A percentile compares a stretch with the other conserved stretches of the same genome.
phyloP scores from a whole-genome alignment of 345 rosid genomes.

The Geranium brycei region DNA sequence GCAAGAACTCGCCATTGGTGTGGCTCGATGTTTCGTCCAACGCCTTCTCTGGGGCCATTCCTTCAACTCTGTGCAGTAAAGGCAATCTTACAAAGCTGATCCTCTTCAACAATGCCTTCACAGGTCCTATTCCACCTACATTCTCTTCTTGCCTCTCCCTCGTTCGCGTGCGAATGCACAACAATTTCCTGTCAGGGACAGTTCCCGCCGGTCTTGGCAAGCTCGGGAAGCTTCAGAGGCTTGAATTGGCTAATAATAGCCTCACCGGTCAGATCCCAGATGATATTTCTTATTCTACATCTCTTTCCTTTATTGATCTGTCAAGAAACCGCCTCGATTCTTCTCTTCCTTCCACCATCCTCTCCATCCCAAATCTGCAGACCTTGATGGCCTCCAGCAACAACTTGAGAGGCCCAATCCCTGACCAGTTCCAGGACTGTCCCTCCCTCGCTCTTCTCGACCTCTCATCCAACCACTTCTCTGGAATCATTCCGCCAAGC shows the following conservation, averaged over 20 bases:
- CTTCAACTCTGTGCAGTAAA: slow-evolving; percentile 46
- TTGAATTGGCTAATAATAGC: slow-evolving; percentile 64
- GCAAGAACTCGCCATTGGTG: slow-evolving; percentile 62
- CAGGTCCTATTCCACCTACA: slow-evolving; percentile 59
- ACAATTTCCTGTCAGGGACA: slow-evolving; percentile 55
- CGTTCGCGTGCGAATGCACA: slow-evolving; percentile 81
- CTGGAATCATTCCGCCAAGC: slow-evolving; percentile 68
- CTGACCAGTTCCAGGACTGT: slow-evolving; percentile 82
- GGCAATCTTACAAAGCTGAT: slow-evolving; percentile 85
- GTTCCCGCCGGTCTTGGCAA: slow-evolving; percentile 76
- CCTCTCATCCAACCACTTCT: slow-evolving; percentile 60
- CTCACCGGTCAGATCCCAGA: slow-evolving; percentile 67
- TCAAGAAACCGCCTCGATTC: slow-evolving; percentile 54
- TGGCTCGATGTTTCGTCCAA: slow-evolving; percentile 85
- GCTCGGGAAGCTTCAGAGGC: slow-evolving; percentile 65
- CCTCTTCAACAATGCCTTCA: slow-evolving; percentile 68
- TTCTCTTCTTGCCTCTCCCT: slow-evolving; percentile 47
- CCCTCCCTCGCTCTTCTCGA: slow-evolving; percentile 75
- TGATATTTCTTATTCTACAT: slow-evolving; percentile 52
- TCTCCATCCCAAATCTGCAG: slow-evolving; percentile 65
- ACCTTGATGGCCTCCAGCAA: slow-evolving; percentile 52
- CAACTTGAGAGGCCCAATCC: slow-evolving; percentile 58
- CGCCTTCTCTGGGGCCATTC: slow-evolving; percentile 61
- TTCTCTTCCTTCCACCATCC: slow-evolving; percentile 61
- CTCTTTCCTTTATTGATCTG: slow-evolving; percentile 77